A percentile compares a stretch with the other conserved stretches of the same genome.
Evolutionary conservation across 768 basidiomycete species (phyloP).

Genomic region (Dioszegia aurantiaca): DNA sequence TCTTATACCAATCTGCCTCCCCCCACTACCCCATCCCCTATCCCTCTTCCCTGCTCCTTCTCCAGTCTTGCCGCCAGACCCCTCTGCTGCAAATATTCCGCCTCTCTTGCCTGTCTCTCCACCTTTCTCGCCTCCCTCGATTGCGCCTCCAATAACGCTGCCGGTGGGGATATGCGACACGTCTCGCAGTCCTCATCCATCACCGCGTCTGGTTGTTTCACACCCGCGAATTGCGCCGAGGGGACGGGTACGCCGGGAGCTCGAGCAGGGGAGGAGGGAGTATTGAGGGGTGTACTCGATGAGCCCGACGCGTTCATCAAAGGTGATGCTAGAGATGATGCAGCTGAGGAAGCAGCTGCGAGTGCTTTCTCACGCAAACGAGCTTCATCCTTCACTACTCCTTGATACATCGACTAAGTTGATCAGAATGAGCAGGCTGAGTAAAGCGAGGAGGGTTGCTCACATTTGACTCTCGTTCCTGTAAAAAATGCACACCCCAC

Average conservation of each 20-base stretch:
- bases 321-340: slow-evolving; percentile 1
- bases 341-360: slow-evolving; percentile 5
- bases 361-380: slow-evolving; percentile 65
- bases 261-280: slow-evolving; percentile 27
- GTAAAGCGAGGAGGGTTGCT: slow-evolving; percentile 16
- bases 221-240: neutral
- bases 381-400: slow-evolving; percentile 83
- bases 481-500: slow-evolving; percentile 86
- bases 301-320: slow-evolving; percentile 2
- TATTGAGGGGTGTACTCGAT: slow-evolving; percentile 19
- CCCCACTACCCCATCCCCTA: slow-evolving; percentile 5
- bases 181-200: slow-evolving; percentile 40
- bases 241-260: slow-evolving; percentile 4
- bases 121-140: slow-evolving; percentile 26
- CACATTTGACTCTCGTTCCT: slow-evolving; percentile 77
- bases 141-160: slow-evolving; percentile 34
- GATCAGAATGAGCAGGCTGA: neutral
- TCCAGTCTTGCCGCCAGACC: slow-evolving; percentile 33
- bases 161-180: slow-evolving; percentile 40
- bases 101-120: slow-evolving; percentile 31
- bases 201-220: slow-evolving; percentile 29
- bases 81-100: slow-evolving; percentile 46
- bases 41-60: slow-evolving; percentile 33
- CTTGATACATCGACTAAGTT: slow-evolving; percentile 79
- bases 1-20: slow-evolving; percentile 8